Percentiles rank a stretch among this genome's conserved stretches.
These are phyloP conservation scores for Halophytophthora polymorphica DNA, from an alignment of 352 stramenopile genomes.

Conservation along the genomic window DNA sequence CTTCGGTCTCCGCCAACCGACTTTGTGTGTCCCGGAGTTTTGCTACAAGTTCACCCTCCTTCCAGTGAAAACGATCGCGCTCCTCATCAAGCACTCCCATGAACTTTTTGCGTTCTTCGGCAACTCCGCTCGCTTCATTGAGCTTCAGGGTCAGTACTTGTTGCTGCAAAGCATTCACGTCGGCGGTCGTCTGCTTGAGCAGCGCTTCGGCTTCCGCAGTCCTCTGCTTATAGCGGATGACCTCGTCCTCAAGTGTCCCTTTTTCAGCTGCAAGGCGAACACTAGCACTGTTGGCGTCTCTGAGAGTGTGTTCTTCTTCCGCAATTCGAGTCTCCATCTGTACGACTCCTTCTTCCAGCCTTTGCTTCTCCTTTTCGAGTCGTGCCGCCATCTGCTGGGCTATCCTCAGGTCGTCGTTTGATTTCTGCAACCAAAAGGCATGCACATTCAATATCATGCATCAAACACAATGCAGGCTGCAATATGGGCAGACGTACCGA, in stretches of 20 bases:
- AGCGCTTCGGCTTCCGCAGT: conserved; percentile 19
- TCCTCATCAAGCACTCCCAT: conserved; percentile 52
- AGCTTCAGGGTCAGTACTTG: conserved; percentile 57
- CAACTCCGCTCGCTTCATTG: conserved; percentile 45
- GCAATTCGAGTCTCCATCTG: conserved; percentile 20
- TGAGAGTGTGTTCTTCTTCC: conserved; percentile 16
- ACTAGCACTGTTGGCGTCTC: conserved; percentile 7
- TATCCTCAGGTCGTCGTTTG: conserved; percentile 10
- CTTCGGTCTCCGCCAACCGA: conserved; percentile 51
- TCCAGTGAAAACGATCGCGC: conserved; percentile 42
- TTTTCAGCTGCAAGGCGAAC: conserved; percentile 28
- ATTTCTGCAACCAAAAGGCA: conserved; percentile 16
- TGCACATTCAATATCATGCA: neutral
- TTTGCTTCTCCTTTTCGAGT: conserved; percentile 24
- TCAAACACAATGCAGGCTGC: too few relatives aligned
- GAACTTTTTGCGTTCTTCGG: conserved; percentile 50
- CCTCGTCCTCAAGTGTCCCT: conserved; percentile 11
- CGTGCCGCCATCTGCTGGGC: conserved; percentile 12
- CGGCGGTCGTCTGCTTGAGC: conserved; percentile 20
- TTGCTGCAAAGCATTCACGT: conserved; percentile 43
- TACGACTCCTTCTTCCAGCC: conserved; percentile 15
- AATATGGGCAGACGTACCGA: conserved; percentile 24
- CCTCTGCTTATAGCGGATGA: conserved; percentile 18
- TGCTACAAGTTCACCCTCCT: conserved; percentile 53
- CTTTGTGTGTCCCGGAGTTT: conserved; percentile 50